Conservation (phyloP, 305 asterid genomes). For the Fraxinus velutina region DNA sequence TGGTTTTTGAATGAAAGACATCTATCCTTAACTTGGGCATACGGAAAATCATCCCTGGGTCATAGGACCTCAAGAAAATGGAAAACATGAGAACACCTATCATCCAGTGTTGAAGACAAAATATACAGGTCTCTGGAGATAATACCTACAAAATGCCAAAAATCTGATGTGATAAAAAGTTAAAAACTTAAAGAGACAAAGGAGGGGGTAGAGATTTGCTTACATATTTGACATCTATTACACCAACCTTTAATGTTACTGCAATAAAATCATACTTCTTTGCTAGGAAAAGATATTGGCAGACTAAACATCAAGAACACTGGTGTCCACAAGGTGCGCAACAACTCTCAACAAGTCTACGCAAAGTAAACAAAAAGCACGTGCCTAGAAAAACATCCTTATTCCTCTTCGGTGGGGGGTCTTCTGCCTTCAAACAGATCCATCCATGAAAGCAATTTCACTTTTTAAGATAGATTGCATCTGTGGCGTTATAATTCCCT, state of each 20-base stretch:
- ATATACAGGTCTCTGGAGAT: background rate
- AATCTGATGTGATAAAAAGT: background rate
- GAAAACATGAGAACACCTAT: background rate
- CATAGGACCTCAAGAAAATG: background rate
- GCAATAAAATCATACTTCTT: constrained; percentile 4
- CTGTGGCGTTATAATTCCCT: background rate
- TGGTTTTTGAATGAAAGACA: background rate
- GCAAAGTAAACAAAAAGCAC: background rate
- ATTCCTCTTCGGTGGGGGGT: background rate
- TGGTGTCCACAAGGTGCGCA: background rate
- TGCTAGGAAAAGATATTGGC: constrained; percentile 7
- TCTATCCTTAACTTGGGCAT: background rate
- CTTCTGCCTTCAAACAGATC: constrained; percentile 1
- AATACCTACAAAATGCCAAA: background rate
- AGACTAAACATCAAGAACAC: background rate
- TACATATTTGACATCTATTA: background rate
- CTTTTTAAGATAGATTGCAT: constrained; percentile 4
- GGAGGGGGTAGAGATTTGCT: background rate
- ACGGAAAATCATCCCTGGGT: background rate
- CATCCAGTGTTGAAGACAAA: background rate
- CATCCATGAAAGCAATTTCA: background rate
- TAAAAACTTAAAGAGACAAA: background rate
- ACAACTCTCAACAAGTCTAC: background rate
- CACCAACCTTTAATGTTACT: background rate
- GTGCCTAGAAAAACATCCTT: background rate